Base-by-base conservation (phyloP, 139 green algal species). In the Eudorina sp. region DNA sequence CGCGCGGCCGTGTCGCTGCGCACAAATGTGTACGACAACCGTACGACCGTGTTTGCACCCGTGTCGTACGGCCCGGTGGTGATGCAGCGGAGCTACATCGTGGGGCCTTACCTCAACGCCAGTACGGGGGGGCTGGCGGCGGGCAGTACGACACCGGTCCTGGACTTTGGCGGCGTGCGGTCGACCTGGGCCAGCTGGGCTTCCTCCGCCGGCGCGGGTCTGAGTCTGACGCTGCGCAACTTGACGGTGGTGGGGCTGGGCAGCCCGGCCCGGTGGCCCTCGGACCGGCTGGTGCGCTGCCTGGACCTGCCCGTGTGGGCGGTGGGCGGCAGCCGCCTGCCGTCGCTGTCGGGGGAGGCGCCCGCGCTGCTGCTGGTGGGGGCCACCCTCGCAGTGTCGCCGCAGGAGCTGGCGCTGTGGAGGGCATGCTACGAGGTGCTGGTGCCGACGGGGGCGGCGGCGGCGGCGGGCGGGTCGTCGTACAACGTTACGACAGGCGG, bases 231-330 rank as follows among this genome's bases (percentile, higher is more conserved):
- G 64, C 45, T 87, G 6, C 62, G 64, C 23, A 68, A 78, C 81
- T 2, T 87, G 64, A 87, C 81, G 31, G 6, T 87, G 31, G 31
- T 87, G 31, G 81, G 81, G 8, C 81, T 87, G 64, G 45, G 72
- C 64, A 68, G 45, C 34, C 81, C 81, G 8, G 29, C 31, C 7
- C 62, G 81, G 31, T 87, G 81, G 81, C 81, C 81, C n/a, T 29
- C 43, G n/a, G 45, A 48, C 45, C 31, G 31, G 5, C 81, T 87
- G 64, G 45, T 87, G 18, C 81, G 81, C 81, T 78, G 62, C 60
- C 64, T 87, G 60, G 81, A 87, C 64, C 60, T 87, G 34, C 81
- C 81, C 31, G 19, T 87, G 81, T 87, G 81, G 81, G 81, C 81
- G 81, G 21, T 87, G 75, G 31, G 48, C 31, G 16, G 41, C 1